phyloP scores from a whole-genome alignment of 768 basidiomycete species.

The Russula griseocarnosa region DNA sequence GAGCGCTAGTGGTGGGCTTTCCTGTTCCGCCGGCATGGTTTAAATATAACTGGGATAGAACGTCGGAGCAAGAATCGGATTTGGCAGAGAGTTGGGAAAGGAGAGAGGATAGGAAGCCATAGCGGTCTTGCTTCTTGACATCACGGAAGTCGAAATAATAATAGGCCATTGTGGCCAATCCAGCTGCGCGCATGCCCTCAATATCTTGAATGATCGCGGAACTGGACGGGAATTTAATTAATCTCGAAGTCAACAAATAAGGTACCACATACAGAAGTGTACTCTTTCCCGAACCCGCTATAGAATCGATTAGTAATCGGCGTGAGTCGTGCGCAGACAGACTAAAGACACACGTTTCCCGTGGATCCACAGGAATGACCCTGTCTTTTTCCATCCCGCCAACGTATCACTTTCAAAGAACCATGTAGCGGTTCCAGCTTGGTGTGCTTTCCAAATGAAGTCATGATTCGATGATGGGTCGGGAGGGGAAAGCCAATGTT shows the following conservation, averaged over 20 bases:
- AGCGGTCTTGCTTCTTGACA: not conserved
- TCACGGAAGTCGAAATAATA: not conserved
- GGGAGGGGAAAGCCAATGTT: not conserved
- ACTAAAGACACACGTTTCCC: not conserved
- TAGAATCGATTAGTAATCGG: not conserved
- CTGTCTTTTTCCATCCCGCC: not conserved
- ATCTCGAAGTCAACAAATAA: not conserved
- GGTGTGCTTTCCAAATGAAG: not conserved
- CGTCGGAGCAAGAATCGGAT: not conserved
- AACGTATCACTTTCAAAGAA: not conserved
- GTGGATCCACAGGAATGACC: not conserved
- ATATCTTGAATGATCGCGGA: not conserved
- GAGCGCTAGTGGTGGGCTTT: not conserved
- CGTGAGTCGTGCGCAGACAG: not conserved
- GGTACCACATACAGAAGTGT: not conserved
- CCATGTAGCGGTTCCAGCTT: not conserved
- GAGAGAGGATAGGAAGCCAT: not conserved
- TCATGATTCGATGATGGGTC: not conserved
- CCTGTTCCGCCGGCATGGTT: not conserved
- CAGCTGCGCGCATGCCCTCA: not conserved
- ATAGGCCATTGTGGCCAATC: not conserved
- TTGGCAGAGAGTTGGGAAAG: not conserved
- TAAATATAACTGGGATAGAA: not conserved
- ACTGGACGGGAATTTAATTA: not conserved
- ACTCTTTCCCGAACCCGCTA: not conserved